Evolutionary conservation across 495 filamentous ascomycete species (phyloP), one percentile per base, ranked within the genome.

Genomic region (Talaromyces adpressus): DNA sequence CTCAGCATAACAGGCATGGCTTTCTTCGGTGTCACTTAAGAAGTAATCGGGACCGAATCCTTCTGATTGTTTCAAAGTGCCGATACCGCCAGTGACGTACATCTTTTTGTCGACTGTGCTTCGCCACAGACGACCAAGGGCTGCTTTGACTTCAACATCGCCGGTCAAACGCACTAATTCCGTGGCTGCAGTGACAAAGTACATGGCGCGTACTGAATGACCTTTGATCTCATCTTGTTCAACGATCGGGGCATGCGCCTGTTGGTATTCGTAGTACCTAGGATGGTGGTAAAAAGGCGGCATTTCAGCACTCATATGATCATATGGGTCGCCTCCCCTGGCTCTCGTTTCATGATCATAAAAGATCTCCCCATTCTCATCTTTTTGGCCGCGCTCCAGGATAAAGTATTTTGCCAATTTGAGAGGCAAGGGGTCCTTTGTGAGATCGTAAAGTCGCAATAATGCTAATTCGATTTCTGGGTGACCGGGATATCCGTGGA

Each of bases 1-100:
- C 69, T 87, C 85, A 14, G 84, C 78, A 67, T 85, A 87, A 65
- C 83, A 87, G 0, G 84, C 84, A 11, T 83, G 83, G 53, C 86
- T 83, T 60, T 85, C 80, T 0, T 79, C 83, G 2, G 80, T 73
- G 20, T 82, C 80, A 5, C 82, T 82, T 6, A 87, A 68, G 63
- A 84, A 85, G 64, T 85, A 87, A 59, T 83, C 79, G 34, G 81
- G 75, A 0, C 83, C 85, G 67, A 87, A 86, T 0, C 85, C 84
- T 70, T 86, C 84, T 81, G 80, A 86, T 68, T 87, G 82, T 59
- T 78, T 76, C 57, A 85, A 79, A 0, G 83, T 79, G 5, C 84
- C 85, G 66, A 87, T 84, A 0, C 84, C 85, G 5, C 84, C 84
- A 0, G 84, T 86, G 11, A 86, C 72, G 67, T 85, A 87, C 71